Evolutionary conservation across 257 asterid species (phyloP), one percentile per base, ranked within the genome.

Genomic region (Fraxinus americana): DNA sequence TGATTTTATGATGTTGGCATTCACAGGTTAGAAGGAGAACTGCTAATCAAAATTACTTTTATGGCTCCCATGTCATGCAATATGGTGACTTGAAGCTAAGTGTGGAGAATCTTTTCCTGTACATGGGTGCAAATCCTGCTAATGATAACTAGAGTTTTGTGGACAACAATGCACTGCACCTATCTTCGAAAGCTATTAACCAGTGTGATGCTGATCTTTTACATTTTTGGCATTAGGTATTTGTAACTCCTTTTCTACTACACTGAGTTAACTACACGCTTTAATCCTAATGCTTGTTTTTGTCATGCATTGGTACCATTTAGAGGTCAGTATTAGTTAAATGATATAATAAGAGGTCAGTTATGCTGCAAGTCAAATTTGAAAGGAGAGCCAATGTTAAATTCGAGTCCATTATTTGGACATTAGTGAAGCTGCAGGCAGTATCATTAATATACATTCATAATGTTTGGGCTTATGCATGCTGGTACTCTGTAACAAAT

Each of bases 61-160:
- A 85, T 83, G 97, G 97, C 16, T 92, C 98, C 68, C 96, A 94
- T 74, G 98, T 94, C 66, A 91, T 92, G 98, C 97, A 94, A 88
- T 94, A 88, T 74, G 98, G 97, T 65, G 95, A 91, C 75, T 41
- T 90, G 78, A 71, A 89, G 75, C 83, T 87, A 63, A 92, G 79
- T 32, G 71, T 4, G 73, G 93, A 90, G 65, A 48, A 80, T 74
- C 91, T 94, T 45, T 88, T 77, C 82, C 61, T 84, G 73, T 92
- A 92, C 67, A 76, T 92, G 88, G 97, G 97, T 68, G 87, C 97
- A 14, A 79, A 92, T 81, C 98, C 98, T 72, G 90, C 94, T 61
- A 94, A 91, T 68, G 97, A 91, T 79, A 92, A 94, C 54, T 78
- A 38, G 57, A 88, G 96, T 54, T 91, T 77, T 54, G 79, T 76